Conservation (phyloP, 1,284 basidiomycete genomes). For the Boletus chippewaensis region DNA sequence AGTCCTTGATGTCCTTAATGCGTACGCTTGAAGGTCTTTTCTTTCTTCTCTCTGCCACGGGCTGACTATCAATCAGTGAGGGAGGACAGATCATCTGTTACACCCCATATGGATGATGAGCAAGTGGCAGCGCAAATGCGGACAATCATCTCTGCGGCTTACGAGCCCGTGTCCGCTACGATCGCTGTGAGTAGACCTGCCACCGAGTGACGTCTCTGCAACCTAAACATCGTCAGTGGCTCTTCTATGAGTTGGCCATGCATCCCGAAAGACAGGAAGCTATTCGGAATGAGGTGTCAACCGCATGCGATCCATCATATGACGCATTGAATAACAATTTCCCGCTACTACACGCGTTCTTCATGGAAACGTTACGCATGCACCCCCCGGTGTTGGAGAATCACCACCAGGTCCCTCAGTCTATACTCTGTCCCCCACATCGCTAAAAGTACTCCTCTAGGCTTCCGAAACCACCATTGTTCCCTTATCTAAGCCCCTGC, state of each 20-base stretch:
- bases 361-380: conserved; percentile 52
- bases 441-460: conserved; percentile 25
- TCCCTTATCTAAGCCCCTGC: conserved; percentile 45
- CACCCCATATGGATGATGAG: conserved; percentile 39
- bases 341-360: conserved; percentile 47
- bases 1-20: conserved; percentile 47
- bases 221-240: conserved; percentile 39
- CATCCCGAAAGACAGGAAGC: conserved; percentile 40
- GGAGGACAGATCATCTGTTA: conserved; percentile 33
- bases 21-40: conserved; percentile 30
- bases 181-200: conserved; percentile 37
- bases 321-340: conserved; percentile 44
- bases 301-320: conserved; percentile 40
- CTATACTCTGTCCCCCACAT: background rate
- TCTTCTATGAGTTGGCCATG: conserved; percentile 50
- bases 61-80: conserved; percentile 33
- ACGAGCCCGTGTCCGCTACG: conserved; percentile 52
- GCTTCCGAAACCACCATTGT: conserved; percentile 42
- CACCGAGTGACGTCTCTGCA: conserved; percentile 1
- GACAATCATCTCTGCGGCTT: conserved; percentile 57
- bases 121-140: conserved; percentile 52
- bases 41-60: background rate
- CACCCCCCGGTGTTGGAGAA: conserved; percentile 56
- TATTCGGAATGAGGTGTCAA: conserved; percentile 45
- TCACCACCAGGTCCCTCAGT: conserved; percentile 45